These are phyloP conservation scores for Diaporthe amygdali DNA, from an alignment of 2,329 filamentous ascomycete species.

Conservation along the genomic window DNA sequence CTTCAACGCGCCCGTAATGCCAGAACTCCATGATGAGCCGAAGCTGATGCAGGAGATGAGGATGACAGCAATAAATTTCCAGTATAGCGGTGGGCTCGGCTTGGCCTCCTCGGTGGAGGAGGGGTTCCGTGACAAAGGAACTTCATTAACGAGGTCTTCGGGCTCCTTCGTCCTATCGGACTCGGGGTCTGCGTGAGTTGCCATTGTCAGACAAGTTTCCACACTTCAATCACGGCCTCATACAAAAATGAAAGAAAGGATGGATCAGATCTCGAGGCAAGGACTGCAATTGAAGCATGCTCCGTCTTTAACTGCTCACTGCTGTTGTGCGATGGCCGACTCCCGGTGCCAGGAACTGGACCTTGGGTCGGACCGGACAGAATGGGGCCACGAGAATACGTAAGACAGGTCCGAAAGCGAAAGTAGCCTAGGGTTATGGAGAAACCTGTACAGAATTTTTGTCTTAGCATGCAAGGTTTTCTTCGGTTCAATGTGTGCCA, in stretches of 20 bases:
- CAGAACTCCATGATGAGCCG: conserved; percentile 1
- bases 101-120: neutral
- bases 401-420: neutral
- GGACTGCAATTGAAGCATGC: neutral
- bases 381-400: neutral
- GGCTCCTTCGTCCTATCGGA: neutral
- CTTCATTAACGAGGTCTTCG: neutral
- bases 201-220: neutral
- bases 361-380: neutral
- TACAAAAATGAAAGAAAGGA: neutral
- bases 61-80: neutral
- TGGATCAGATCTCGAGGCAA: neutral
- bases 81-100: neutral
- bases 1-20: neutral
- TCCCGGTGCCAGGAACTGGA: neutral
- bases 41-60: conserved; percentile 4
- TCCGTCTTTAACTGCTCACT: neutral
- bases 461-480: neutral
- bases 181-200: neutral
- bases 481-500: neutral
- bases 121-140: neutral
- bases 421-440: neutral
- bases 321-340: neutral
- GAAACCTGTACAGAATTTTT: neutral
- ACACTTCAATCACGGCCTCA: neutral